A percentile compares a stretch with the other conserved stretches of the same genome.
phyloP scores from a whole-genome alignment of 192 early-diverging fungal species.

The Blastocladiella britannica region DNA sequence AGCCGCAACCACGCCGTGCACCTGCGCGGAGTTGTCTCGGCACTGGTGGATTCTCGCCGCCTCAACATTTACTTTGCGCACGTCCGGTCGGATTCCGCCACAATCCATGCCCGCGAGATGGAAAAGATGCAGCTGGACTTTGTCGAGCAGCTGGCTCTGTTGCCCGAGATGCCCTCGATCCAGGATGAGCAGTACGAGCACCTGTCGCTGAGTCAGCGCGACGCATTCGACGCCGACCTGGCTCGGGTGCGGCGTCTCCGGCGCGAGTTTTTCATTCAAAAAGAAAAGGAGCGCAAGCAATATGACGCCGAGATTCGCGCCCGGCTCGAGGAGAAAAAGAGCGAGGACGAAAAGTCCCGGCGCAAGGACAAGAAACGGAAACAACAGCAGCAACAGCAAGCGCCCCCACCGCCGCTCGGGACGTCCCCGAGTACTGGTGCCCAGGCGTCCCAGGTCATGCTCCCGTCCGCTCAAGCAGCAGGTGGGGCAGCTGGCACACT shows the following conservation, averaged over 20 bases:
- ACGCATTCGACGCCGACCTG: slow-evolving; percentile 21
- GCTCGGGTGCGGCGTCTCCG: slow-evolving; percentile 17
- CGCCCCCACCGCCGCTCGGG: slow-evolving; percentile 3
- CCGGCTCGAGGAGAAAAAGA: slow-evolving; percentile 21
- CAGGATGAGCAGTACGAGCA: slow-evolving; percentile 34
- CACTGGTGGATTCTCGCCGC: slow-evolving; percentile 14
- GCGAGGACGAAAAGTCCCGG: slow-evolving; percentile 20
- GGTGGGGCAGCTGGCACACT: no score
- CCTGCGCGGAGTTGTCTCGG: slow-evolving; percentile 14
- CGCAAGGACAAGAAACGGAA: slow-evolving; percentile 17
- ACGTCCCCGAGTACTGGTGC: no score
- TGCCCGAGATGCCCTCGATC: slow-evolving; percentile 18
- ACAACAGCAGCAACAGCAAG: not conserved
- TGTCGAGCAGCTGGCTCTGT: slow-evolving; percentile 19
- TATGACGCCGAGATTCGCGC: slow-evolving; percentile 3
- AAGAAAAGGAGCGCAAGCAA: slow-evolving; percentile 18
- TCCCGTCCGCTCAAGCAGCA: no score
- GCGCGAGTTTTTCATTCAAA: slow-evolving; percentile 23
- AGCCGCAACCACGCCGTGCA: slow-evolving; percentile 8
- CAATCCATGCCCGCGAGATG: slow-evolving; percentile 24
- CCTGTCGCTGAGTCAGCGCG: slow-evolving; percentile 20
- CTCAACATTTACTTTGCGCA: slow-evolving; percentile 13
- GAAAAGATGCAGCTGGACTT: slow-evolving; percentile 6
- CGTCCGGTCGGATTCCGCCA: slow-evolving; percentile 14
- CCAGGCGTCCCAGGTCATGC: slow-evolving; percentile 10